phyloP scores from a whole-genome alignment of 75 land plant genomes.

The Selaginella moellendorffii region DNA sequence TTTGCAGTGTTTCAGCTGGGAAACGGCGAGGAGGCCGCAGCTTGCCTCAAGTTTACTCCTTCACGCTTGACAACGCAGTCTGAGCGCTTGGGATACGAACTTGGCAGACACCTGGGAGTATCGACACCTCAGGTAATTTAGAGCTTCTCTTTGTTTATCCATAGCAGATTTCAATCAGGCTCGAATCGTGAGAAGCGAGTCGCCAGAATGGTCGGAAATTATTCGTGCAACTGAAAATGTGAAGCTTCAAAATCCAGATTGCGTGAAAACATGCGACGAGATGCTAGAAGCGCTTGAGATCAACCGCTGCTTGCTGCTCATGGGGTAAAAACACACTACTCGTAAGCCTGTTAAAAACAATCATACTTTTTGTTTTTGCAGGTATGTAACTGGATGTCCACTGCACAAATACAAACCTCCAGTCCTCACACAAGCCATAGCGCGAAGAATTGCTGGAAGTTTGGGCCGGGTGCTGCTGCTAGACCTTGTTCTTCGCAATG shows the following conservation, averaged over 20 bases:
- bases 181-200: conserved; percentile 64
- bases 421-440: conserved; percentile 43
- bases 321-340: conserved; percentile 43
- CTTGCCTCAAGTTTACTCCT: conserved; percentile 76
- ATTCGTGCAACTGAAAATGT: conserved; percentile 63
- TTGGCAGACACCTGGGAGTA: conserved; percentile 83
- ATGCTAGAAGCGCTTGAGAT: conserved; percentile 79
- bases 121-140: conserved; percentile 51
- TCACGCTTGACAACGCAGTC: conserved; percentile 96
- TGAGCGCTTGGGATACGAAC: conserved; percentile 86
- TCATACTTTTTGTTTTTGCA: conserved; percentile 27
- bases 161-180: conserved; percentile 32
- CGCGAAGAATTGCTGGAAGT: conserved; percentile 47
- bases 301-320: conserved; percentile 75
- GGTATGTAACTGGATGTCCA: conserved; percentile 82
- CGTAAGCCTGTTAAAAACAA: not conserved
- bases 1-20: conserved; percentile 67
- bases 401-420: conserved; percentile 49
- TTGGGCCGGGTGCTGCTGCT: conserved; percentile 70
- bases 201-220: conserved; percentile 70
- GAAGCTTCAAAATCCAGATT: conserved; percentile 46
- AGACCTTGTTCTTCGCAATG: conserved; percentile 89
- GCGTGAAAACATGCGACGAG: conserved; percentile 64
- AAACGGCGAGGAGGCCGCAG: conserved; percentile 51
- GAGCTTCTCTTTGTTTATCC: not conserved